Percentiles rank a stretch among this genome's conserved stretches.
Conservation (phyloP, 2,329 filamentous ascomycete genomes). For the Epichloe uncinata region DNA sequence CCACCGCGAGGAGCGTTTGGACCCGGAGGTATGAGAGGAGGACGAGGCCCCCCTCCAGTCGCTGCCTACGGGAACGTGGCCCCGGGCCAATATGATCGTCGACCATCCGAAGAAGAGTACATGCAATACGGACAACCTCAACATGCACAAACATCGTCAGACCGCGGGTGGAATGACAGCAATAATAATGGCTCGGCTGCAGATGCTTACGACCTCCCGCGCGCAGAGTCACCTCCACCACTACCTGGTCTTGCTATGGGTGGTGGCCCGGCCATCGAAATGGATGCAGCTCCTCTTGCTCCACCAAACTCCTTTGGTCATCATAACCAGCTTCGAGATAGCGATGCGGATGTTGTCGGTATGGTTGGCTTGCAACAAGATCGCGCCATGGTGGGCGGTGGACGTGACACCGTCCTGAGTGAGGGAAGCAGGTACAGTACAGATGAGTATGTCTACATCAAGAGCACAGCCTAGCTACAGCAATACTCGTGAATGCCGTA, state of each 20-base stretch:
- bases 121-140: constrained; percentile 18
- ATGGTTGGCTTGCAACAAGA: constrained; percentile 60
- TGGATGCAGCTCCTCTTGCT: constrained; percentile 52
- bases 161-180: constrained; percentile 4
- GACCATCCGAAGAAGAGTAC: constrained; percentile 12
- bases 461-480: background rate
- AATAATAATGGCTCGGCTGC: constrained; percentile 9
- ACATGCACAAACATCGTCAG: constrained; percentile 5
- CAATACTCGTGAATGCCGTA: no score
- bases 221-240: constrained; percentile 52
- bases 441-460: constrained; percentile 43
- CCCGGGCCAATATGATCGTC: constrained; percentile 23
- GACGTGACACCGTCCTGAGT: constrained; percentile 41
- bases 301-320: constrained; percentile 29
- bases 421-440: constrained; percentile 61
- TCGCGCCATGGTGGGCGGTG: constrained; percentile 12
- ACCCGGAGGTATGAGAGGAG: constrained; percentile 15
- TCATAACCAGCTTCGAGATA: constrained; percentile 41
- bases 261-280: constrained; percentile 60
- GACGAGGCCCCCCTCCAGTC: constrained; percentile 20
- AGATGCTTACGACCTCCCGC: constrained; percentile 36
- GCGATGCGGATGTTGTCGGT: constrained; percentile 57
- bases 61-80: constrained; percentile 22
- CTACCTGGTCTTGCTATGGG: constrained; percentile 32
- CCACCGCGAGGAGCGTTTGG: constrained; percentile 20